A percentile compares a stretch with the other conserved stretches of the same genome.
phyloP scores from a whole-genome alignment of 2,329 filamentous ascomycete species.

The Colletotrichum chrysophilum region DNA sequence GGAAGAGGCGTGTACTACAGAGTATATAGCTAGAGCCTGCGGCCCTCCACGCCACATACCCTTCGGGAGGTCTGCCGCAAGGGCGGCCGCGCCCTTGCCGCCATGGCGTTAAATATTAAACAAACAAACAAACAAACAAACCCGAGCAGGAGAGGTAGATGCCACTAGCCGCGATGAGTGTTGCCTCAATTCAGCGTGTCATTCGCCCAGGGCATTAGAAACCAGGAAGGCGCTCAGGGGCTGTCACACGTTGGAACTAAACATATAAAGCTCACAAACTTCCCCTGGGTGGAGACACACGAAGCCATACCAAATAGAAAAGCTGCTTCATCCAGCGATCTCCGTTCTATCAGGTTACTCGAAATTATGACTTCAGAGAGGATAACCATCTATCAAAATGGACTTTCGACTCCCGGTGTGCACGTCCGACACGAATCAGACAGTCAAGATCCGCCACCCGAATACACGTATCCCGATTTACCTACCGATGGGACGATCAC shows the following conservation, averaged over 20 bases:
- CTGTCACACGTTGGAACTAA: neutral
- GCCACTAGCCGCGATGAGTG: neutral
- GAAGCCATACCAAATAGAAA: neutral
- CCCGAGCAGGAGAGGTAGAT: too few relatives aligned
- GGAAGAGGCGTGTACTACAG: too few relatives aligned
- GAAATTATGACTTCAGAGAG: neutral
- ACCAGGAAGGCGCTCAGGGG: neutral
- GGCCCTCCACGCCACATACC: too few relatives aligned
- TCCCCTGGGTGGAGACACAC: neutral
- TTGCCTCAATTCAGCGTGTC: neutral
- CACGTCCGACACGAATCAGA: neutral
- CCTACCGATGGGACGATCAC: neutral
- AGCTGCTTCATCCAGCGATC: neutral
- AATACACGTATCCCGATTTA: neutral
- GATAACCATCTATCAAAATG: neutral
- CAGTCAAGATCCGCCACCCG: neutral
- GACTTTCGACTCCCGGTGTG: neutral
- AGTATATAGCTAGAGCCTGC: too few relatives aligned
- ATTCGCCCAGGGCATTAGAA: neutral
- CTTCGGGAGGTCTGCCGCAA: too few relatives aligned
- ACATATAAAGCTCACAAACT: neutral
- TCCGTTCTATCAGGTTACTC: neutral
- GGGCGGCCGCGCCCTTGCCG: too few relatives aligned
- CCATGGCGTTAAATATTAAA: too few relatives aligned
- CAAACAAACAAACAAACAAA: too few relatives aligned